Percentiles rank a stretch among this genome's conserved stretches.
Evolutionary conservation across 495 filamentous ascomycete genomes (phyloP).

Genomic region (Entonaema liquescens): DNA sequence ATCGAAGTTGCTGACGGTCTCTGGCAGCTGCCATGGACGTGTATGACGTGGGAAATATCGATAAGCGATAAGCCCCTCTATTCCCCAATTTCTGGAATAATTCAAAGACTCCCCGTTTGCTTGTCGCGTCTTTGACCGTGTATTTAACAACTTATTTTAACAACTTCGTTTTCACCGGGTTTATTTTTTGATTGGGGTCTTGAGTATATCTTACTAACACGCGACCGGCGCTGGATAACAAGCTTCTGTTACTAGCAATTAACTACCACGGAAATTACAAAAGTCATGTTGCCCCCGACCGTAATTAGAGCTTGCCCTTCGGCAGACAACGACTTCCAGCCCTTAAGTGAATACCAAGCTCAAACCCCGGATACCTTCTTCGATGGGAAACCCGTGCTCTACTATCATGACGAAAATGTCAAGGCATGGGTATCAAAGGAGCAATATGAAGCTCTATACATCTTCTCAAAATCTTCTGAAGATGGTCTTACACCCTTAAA

Average conservation of each 20-base stretch:
- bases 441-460: slow-evolving; percentile 55
- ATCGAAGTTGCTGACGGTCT: not conserved
- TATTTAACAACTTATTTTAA: not conserved
- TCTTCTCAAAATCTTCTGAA: slow-evolving; percentile 53
- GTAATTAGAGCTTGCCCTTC: slow-evolving; percentile 54
- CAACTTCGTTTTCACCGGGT: not conserved
- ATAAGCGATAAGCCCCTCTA: slow-evolving; percentile 8
- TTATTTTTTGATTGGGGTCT: not conserved
- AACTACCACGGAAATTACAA: not conserved
- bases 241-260: not conserved
- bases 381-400: slow-evolving; percentile 77
- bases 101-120: not conserved
- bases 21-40: not conserved
- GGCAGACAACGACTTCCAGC: slow-evolving; percentile 65
- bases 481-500: slow-evolving; percentile 39
- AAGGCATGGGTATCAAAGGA: slow-evolving; percentile 64
- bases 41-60: slow-evolving; percentile 1
- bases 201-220: not conserved
- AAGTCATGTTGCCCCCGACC: slow-evolving; percentile 49
- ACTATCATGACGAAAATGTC: slow-evolving; percentile 72
- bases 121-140: not conserved
- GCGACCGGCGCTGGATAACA: not conserved
- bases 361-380: slow-evolving; percentile 87
- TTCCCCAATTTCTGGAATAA: slow-evolving; percentile 1
- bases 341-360: slow-evolving; percentile 80